Evolutionary conservation across 2,329 filamentous ascomycete species (phyloP).

Genomic region (Oidium heveae): DNA sequence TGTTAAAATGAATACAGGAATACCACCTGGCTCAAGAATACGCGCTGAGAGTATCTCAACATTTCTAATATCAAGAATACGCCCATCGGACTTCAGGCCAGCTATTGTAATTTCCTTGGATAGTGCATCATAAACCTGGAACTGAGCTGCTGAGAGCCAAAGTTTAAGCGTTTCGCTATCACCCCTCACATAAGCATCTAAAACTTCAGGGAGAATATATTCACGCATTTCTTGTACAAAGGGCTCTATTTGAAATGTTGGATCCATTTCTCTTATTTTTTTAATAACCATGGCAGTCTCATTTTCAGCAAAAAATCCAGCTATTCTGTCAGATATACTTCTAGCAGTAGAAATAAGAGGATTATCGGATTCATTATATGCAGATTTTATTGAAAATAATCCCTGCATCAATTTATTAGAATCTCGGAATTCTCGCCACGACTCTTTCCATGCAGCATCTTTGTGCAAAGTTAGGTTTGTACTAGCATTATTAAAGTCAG

Average conservation of each 20-base stretch:
- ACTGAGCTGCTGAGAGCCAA: conserved; percentile 92
- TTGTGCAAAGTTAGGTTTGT: conserved; percentile 92
- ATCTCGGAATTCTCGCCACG: conserved; percentile 92
- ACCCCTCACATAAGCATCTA: conserved; percentile 95
- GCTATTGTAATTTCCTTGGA: conserved; percentile 88
- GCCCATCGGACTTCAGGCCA: conserved; percentile 80
- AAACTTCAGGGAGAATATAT: conserved; percentile 89
- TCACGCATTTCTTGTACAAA: conserved; percentile 90
- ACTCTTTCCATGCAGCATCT: conserved; percentile 90
- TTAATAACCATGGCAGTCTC: conserved; percentile 96
- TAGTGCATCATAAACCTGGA: conserved; percentile 86
- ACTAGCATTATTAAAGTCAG: conserved; percentile 42
- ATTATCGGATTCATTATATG: conserved; percentile 93
- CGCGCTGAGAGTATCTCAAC: conserved; percentile 69
- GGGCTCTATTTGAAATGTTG: conserved; percentile 77
- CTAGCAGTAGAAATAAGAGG: conserved; percentile 73
- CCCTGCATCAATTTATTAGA: conserved; percentile 70
- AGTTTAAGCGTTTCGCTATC: conserved; percentile 74
- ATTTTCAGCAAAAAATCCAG: conserved; percentile 94
- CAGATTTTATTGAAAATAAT: conserved; percentile 61
- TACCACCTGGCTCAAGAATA: conserved; percentile 62
- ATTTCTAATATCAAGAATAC: conserved; percentile 81
- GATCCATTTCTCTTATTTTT: conserved; percentile 91
- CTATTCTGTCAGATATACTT: conserved; percentile 78
- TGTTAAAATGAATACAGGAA: conserved; percentile 91